Evolutionary conservation across 768 basidiomycete genomes (phyloP), one percentile per base, ranked within the genome.

Genomic region (Fomitopsis serialis): DNA sequence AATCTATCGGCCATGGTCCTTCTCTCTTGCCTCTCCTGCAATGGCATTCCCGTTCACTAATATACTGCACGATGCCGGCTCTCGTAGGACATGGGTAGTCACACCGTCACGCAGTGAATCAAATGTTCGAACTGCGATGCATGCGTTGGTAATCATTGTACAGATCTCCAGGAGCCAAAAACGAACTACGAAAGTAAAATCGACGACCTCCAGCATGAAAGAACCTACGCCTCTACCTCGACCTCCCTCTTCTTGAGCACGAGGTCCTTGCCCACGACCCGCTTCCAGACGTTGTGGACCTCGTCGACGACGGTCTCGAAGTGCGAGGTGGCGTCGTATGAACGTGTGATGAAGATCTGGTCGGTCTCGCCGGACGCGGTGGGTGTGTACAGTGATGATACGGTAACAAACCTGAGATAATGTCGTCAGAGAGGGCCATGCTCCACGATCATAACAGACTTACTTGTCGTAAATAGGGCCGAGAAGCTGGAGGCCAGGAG

Each of bases 241-340:
- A 78, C 77, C 54, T 92, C 92, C 43, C 89, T 80, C 74, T 94
- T 92, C 85, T 90, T 93, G 62, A 96, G 79, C 51, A 86, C 89
- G 49, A 96, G 78, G 47, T 87, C 83, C 46, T 74, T 75, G 47
- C 89, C 92, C 2, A 79, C 76, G 50, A 96, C 84, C 51, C 95
- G 79, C 75, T 87, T 85, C 92, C 93, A 99, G 40, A 98, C 92
- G 70, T 98, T 90, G 56, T 89, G 87, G 35, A 99, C 97, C 55
- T 99, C 96, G 48, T 98, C 93, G 23, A 96, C 92, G 45, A 98
- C 95, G 24, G 92, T 97, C 78, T 99, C 97, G 68, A 99, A 98
- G 74, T 99, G 97, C 25, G 92, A 94, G 11, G 97, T 98, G 8
- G 97, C 96, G 67, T 99, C 97, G 72, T 98, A 99, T 15, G 94